Percentiles rank a stretch among this genome's conserved stretches.
These are phyloP conservation scores for Parmales sp. DNA, from an alignment of 108 stramenopile genomes.

Conservation along the genomic window DNA sequence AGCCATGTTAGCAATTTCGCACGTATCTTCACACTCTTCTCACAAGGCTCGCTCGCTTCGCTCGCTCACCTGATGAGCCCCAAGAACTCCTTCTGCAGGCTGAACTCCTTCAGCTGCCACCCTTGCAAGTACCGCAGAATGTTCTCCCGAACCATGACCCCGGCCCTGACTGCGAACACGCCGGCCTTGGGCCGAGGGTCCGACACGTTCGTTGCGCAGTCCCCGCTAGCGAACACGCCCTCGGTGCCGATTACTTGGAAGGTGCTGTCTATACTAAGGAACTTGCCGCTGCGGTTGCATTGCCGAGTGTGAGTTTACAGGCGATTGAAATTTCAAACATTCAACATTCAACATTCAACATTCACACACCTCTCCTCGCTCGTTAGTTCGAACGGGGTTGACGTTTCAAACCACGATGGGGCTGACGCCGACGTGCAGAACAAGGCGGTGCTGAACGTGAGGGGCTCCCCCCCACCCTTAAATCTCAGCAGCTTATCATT, in stretches of 20 bases:
- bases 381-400: slow-evolving; percentile 32
- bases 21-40: too few relatives aligned
- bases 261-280: slow-evolving; percentile 37
- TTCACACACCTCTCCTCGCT: too few relatives aligned
- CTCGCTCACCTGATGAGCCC: too few relatives aligned
- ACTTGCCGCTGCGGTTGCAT: too few relatives aligned
- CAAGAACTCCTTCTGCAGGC: slow-evolving; percentile 14
- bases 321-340: too few relatives aligned
- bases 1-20: too few relatives aligned
- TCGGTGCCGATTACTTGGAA: slow-evolving; percentile 26
- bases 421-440: slow-evolving; percentile 49
- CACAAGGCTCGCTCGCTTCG: too few relatives aligned
- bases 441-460: slow-evolving; percentile 35
- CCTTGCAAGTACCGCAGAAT: slow-evolving; percentile 24
- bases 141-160: slow-evolving; percentile 45
- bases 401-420: slow-evolving; percentile 29
- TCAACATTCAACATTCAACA: too few relatives aligned
- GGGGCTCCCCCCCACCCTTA: too few relatives aligned
- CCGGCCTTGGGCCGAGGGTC: slow-evolving; percentile 62
- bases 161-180: slow-evolving; percentile 66
- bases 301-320: too few relatives aligned
- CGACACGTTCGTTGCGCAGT: slow-evolving; percentile 38
- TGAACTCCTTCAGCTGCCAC: background rate
- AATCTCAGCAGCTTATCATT: too few relatives aligned
- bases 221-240: slow-evolving; percentile 54